Percentiles rank a stretch among this genome's conserved stretches.
phyloP scores from a whole-genome alignment of 768 basidiomycete genomes.

The Piloderma croceum region DNA sequence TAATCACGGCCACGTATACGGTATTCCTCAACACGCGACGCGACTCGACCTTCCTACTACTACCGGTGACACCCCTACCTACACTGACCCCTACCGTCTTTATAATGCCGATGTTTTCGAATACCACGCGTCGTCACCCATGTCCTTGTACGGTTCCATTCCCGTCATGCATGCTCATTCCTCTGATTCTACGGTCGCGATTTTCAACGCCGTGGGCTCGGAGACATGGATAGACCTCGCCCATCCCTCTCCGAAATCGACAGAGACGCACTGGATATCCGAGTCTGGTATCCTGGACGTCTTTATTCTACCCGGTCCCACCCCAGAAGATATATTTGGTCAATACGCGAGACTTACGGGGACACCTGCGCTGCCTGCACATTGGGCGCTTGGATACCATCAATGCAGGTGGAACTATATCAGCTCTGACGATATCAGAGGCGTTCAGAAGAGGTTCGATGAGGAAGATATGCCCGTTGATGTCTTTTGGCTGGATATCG shows the following conservation, averaged over 20 bases:
- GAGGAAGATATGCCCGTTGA: constrained; percentile 94
- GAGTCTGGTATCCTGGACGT: constrained; percentile 95
- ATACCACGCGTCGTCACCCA: constrained; percentile 74
- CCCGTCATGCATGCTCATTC: constrained; percentile 94
- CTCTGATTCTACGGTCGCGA: constrained; percentile 76
- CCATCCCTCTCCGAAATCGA: constrained; percentile 60
- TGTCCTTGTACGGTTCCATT: constrained; percentile 87
- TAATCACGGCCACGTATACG: constrained; percentile 84
- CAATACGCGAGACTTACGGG: constrained; percentile 88
- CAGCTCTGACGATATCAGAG: constrained; percentile 79
- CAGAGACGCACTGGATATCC: constrained; percentile 93
- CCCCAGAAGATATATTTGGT: constrained; percentile 71
- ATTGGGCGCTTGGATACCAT: constrained; percentile 91
- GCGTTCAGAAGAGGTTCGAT: constrained; percentile 84
- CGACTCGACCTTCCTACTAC: constrained; percentile 86
- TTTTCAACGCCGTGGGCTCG: constrained; percentile 83
- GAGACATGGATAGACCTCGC: constrained; percentile 95
- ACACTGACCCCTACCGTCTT: constrained; percentile 88
- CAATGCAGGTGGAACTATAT: constrained; percentile 99
- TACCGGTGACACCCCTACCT: constrained; percentile 67
- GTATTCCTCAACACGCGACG: constrained; percentile 95
- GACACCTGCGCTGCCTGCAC: constrained; percentile 78
- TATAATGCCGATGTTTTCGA: constrained; percentile 97
- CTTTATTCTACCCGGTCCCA: constrained; percentile 90
- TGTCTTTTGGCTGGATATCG: constrained; percentile 96